Evolutionary conservation across 2,329 filamentous ascomycete genomes (phyloP), one percentile per base, ranked within the genome.

Genomic region (Aspergillus glaucus): DNA sequence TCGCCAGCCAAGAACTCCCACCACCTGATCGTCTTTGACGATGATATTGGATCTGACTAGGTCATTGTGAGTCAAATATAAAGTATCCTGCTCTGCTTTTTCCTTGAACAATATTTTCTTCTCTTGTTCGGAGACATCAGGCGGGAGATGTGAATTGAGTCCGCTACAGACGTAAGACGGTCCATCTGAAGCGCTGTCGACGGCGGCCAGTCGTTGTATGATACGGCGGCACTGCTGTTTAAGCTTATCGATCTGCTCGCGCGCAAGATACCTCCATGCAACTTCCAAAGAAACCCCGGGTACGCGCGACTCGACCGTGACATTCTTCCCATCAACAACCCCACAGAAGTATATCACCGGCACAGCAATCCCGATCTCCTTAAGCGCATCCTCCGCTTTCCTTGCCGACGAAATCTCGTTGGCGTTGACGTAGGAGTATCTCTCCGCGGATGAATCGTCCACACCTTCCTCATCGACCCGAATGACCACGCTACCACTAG

Each of bases 1-100:
- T 47, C 62, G 59, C 69, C 69, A 72, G n/a, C 65, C 67, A 41
- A 60, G 52, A 22, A 72, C 57, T 17, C 68, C 69, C 43, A 71
- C 65, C 21, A 71, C 60, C 39, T 57, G 62, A 50, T 61, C 64
- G 44, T 67, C 54, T 15, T 67, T 61, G 24, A 72, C 62, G 32
- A 71, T 62, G 6, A 72, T 62, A 51, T 71, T 71, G 6, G 63
- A 61, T 17, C 58, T 62, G 10, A 59, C 49, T 57, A 72, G 55
- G 44, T 69, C 57, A 46, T 72, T 72, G 54, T 72, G 69, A 7
- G 62, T 61, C 5, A 72, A 52, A 28, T 45, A 56, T 2, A 71
- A 40, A 4, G 60, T 55, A 14, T 68, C 61, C 22, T 54, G 52
- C 36, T 50, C 53, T 24, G 41, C 48, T 32, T 54, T 61, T n/a